These are phyloP conservation scores for Gossypium laxum DNA, from an alignment of 441 rosid species.

Conservation along the genomic window DNA sequence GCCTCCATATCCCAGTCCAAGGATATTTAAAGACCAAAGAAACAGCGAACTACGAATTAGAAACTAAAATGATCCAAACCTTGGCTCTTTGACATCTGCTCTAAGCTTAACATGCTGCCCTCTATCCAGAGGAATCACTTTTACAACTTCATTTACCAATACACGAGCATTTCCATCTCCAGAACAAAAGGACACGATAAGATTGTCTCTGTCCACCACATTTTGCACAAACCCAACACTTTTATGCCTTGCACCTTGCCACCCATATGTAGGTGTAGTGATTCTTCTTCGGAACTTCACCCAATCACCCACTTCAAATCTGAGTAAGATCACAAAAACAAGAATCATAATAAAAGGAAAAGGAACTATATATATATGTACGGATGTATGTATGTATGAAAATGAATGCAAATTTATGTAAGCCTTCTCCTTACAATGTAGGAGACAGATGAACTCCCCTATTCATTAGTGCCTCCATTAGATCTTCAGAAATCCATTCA, in stretches of 20 bases:
- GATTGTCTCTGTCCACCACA: conserved; percentile 64
- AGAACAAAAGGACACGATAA: conserved; percentile 80
- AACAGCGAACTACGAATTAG: neutral
- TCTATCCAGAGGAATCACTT: conserved; percentile 89
- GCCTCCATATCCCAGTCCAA: no score
- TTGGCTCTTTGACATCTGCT: conserved; percentile 78
- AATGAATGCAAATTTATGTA: neutral
- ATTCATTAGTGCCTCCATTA: conserved; percentile 73
- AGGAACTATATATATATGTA: neutral
- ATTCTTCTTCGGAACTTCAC: conserved; percentile 84
- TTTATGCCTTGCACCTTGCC: conserved; percentile 90
- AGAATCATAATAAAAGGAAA: neutral
- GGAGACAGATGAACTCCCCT: conserved; percentile 85
- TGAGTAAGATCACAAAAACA: conserved; percentile 20
- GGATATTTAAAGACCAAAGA: neutral
- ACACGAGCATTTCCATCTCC: conserved; percentile 87
- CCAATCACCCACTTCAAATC: conserved; percentile 96
- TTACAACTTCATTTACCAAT: conserved; percentile 67
- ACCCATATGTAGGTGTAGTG: conserved; percentile 66
- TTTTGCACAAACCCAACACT: conserved; percentile 98
- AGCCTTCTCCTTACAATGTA: conserved; percentile 54
- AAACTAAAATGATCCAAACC: conserved; percentile 36
- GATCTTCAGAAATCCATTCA: conserved; percentile 97
- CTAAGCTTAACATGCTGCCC: conserved; percentile 92
- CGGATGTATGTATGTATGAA: neutral